Evolutionary conservation across 306 rosid genomes (phyloP), one percentile per base, ranked within the genome.

Genomic region (Lagenaria siceraria): DNA sequence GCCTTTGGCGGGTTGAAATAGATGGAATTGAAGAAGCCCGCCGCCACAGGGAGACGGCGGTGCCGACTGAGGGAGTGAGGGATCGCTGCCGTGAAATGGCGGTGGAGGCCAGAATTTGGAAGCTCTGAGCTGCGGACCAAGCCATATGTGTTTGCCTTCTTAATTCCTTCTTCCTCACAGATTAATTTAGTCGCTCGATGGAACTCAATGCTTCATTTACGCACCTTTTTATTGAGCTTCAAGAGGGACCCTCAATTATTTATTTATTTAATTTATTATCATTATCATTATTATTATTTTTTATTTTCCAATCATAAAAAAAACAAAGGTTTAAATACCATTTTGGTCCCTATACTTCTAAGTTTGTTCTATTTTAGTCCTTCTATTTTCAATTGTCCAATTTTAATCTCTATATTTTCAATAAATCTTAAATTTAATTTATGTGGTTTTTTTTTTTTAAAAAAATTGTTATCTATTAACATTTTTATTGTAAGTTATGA

Each of bases 121-220:
- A 79, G 58, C 77, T 81, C 82, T 86, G 85, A 10, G 88, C 87
- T 42, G 89, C 89, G 82, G 69, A 86, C 88, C 86, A 88, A 27
- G 93, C 95, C 98, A 91, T 93, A 11, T 78, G 79, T 51, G 52
- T 62, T 10, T 60, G 10, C 8, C n/a, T 60, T 31, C 6, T 7
- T 17, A 2, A 7, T 21, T 59, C 29, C 54, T 54, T 18, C 22
- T 33, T 46, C 52, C 25, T 62, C 43, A 65, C 27, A 13, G 8
- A 36, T 19, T 10, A 12, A 3, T 35, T 19, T 7, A 12, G n/a
- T 24, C 35, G 36, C 12, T 6, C 0, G 5, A 25, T 60, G 36
- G 10, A 27, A 12, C n/a, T 60, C 9, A 60, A 1, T 2, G 36
- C 31, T 59, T 60, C 65, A 13, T 60, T 60, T 25, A 15, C 19